These are phyloP conservation scores for Tagetes patula DNA, from an alignment of 129 eudicot species.

Conservation along the genomic window DNA sequence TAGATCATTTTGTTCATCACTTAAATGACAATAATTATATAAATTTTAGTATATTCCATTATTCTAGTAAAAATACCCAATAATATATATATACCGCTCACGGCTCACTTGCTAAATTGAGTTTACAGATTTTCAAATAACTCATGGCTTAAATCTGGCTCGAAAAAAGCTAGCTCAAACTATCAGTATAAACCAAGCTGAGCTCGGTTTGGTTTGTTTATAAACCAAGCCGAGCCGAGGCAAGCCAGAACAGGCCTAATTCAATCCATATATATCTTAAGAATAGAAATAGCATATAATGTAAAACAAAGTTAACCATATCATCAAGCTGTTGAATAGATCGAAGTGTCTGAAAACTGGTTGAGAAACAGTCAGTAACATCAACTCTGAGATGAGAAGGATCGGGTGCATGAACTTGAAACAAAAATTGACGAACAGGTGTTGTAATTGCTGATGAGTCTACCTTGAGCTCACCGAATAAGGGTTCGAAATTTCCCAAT, in stretches of 20 bases:
- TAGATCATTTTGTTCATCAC: no score
- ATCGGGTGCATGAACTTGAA: conserved; percentile 41
- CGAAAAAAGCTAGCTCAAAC: no score
- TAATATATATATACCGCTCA: no score
- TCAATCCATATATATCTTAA: background rate
- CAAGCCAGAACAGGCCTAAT: background rate
- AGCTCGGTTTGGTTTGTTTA: no score
- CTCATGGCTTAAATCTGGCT: no score
- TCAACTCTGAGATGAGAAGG: conserved; percentile 35
- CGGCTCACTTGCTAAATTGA: no score
- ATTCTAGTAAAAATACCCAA: no score
- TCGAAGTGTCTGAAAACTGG: conserved; percentile 46
- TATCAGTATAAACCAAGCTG: no score
- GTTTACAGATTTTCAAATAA: no score
- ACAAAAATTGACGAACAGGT: conserved; percentile 37
- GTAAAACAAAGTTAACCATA: conserved; percentile 45
- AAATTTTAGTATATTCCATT: no score
- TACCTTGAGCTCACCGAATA: conserved; percentile 52
- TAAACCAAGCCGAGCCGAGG: no score
- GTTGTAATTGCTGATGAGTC: conserved; percentile 33
- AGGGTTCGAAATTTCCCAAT: conserved; percentile 45
- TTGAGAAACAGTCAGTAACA: conserved; percentile 57
- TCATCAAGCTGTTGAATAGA: conserved; percentile 59
- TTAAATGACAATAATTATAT: no score
- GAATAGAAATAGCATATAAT: background rate